Evolutionary conservation across 805 yeast species (phyloP), one percentile per base, ranked within the genome.

Genomic region (Maudiozyma barnettii): DNA sequence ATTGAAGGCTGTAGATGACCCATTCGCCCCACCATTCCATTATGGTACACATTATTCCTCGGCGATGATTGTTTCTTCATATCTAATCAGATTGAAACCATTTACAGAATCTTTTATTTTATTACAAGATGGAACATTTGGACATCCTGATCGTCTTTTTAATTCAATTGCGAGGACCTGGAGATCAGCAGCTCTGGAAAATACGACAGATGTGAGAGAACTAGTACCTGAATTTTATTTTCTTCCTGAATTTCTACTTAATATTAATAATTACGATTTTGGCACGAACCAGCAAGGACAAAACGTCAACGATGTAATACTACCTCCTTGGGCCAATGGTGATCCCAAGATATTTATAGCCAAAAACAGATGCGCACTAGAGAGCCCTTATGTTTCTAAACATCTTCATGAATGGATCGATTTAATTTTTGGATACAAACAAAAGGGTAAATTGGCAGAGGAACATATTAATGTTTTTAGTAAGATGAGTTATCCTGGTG

Each of bases 21-120:
- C 65, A 0, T 58, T 67, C 5, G 70, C 87, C 0, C 88, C 89
- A 0, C 85, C 95, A 0, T 88, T 88, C 63, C 95, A 88, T 61
- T 88, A 88, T 58, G 96, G 96, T 2, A 89, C 96, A 0, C 96
- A 88, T 62, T 88, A 88, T 60, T 87, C 95, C 0, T 85, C 95
- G 0, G 95, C 96, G 0, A 89, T 88, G 96, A 87, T 88, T 58
- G 95, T 87, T 2, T 75, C 95, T 0, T 83, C 93, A 0, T 88
- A 76, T 55, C 63, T 88, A 52, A 85, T 88, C 36, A 70, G 96
- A 43, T 55, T 88, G 22, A 76, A 81, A 51, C 96, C 96, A 0
- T 85, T 79, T 64, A 91, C 84, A 2, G 85, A 84, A 45, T 82
- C 95, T 0, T 87, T 84, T 57, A 64, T 86, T 39, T 59, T 85